Conservation (phyloP, 805 yeast species). For the Barnettozyma sucrosica region DNA sequence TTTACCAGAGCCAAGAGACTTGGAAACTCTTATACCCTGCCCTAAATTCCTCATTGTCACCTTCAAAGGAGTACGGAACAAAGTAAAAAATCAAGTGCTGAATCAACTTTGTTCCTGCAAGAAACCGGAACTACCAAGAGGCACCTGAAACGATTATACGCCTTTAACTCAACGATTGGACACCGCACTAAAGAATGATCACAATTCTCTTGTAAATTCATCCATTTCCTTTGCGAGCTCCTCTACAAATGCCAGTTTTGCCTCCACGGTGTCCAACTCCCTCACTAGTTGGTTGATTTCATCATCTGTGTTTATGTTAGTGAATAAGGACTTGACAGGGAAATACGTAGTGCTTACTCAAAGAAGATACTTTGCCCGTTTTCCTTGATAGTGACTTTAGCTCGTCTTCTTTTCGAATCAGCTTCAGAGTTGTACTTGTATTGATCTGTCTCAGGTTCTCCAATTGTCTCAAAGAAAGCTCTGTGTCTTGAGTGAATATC, state of each 20-base stretch:
- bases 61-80: neutral
- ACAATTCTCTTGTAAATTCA: conserved; percentile 11
- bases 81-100: too few species aligned
- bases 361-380: conserved; percentile 14
- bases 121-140: too few species aligned
- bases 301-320: conserved; percentile 16
- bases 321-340: neutral
- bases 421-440: conserved; percentile 51
- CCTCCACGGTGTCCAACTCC: conserved; percentile 12
- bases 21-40: neutral
- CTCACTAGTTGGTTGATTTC: conserved; percentile 23
- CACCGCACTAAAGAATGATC: conserved; percentile 8
- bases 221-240: conserved; percentile 18
- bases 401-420: conserved; percentile 40
- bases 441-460: conserved; percentile 48
- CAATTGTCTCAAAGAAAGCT: conserved; percentile 35
- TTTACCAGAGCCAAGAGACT: conserved; percentile 1
- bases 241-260: conserved; percentile 15
- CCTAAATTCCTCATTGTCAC: neutral
- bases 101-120: neutral
- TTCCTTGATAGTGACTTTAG: conserved; percentile 25
- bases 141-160: too few species aligned
- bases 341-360: conserved; percentile 14
- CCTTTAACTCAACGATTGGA: conserved; percentile 7
- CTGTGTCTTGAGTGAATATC: conserved; percentile 34